Evolutionary conservation across 805 yeast species (phyloP), one percentile per base, ranked within the genome.

Genomic region (Starmerella kuoi): DNA sequence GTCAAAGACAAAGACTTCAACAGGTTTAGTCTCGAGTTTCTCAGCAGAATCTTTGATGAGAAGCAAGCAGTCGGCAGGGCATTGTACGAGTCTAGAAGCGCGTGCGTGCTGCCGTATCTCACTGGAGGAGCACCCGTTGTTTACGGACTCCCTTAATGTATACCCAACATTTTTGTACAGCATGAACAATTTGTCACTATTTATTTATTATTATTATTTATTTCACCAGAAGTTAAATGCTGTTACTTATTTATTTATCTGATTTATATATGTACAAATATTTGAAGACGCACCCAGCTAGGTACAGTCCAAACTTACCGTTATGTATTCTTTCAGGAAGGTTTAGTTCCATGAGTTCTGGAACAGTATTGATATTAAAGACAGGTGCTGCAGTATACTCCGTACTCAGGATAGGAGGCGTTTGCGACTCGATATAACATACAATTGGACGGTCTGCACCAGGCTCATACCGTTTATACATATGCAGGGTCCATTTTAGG

Each of bases 1-100:
- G 96, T 91, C 4, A 91, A 97, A 0, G 97, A 91, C 60, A 86
- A 82, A 51, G 99, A 91, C 58, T 83, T 85, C 38, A 97, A 91
- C 60, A 70, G 68, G 52, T 85, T 87, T 52, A 79, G 84, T 20
- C 46, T 69, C 8, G 64, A 72, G 2, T 57, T 83, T 30, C 70
- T 91, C 50, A 68, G 69, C 2, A 48, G 44, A 4, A 44, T 48
- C 7, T 58, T 50, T 19, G 60, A 54, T 21, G 49, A 51, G 1
- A 47, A 40, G 3, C 52, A 47, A 14, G 31, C 47, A 4, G 41
- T 51, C 3, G 61, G 64, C 21, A 60, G 64, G 18, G 84, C 94
- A 2, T 73, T 86, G 9, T 55, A 66, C 2, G 52, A 58, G 24
- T 73, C 95, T 17, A 68, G 97, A 51, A 68, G 70, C 26, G 67